A percentile compares a stretch with the other conserved stretches of the same genome.
Conservation (phyloP, 2,329 filamentous ascomycete genomes). For the Botrytis galanthina region DNA sequence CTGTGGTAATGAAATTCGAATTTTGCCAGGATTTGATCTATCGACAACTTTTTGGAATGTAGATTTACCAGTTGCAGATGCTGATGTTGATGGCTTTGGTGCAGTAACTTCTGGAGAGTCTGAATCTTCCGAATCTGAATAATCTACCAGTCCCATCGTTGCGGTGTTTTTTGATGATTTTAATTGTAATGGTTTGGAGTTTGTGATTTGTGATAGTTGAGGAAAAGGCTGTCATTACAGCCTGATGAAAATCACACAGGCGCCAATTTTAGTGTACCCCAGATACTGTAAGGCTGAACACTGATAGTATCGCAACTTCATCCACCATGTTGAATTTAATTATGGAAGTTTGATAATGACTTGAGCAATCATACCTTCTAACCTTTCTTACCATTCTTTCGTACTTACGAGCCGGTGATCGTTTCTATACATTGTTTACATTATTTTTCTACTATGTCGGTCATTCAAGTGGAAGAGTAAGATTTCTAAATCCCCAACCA, state of each 20-base stretch:
- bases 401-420: constrained; percentile 13
- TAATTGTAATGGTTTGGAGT: background rate
- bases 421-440: background rate
- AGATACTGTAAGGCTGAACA: constrained; percentile 16
- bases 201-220: background rate
- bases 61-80: constrained; percentile 48
- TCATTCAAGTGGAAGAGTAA: constrained; percentile 42
- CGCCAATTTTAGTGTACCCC: constrained; percentile 8
- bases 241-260: constrained; percentile 1
- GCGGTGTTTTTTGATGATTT: background rate
- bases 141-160: constrained; percentile 64
- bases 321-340: background rate
- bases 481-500: constrained; percentile 15
- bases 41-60: constrained; percentile 79
- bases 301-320: constrained; percentile 15
- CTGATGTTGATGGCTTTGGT: constrained; percentile 37
- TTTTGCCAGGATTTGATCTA: constrained; percentile 77
- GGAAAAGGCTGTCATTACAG: constrained; percentile 6
- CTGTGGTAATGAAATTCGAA: constrained; percentile 72
- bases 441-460: constrained; percentile 35
- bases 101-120: constrained; percentile 48
- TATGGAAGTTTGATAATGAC: constrained; percentile 2
- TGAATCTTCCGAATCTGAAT: constrained; percentile 65
- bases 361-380: background rate
- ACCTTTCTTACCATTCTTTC: background rate